Conservation (phyloP, 23 red algal species). For the Cyanidiococcus yangmingshanensis region DNA sequence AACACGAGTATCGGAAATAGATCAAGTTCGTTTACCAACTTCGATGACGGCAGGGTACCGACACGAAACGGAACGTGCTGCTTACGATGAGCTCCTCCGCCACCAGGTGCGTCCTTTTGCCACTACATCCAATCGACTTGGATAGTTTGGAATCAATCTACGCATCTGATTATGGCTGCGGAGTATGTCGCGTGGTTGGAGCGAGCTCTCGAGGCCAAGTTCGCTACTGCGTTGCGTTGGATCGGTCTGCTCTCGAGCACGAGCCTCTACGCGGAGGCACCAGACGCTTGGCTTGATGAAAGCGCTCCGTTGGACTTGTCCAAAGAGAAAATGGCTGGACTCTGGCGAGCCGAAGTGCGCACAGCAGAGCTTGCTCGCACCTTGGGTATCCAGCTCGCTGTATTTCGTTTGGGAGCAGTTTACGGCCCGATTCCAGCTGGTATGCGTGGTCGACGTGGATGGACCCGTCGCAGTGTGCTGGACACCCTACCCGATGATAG, state of each 20-base stretch:
- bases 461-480: slow-evolving; percentile 16
- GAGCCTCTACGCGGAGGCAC: background rate
- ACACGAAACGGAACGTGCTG: too few relatives aligned
- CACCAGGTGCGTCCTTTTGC: too few relatives aligned
- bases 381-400: background rate
- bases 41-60: background rate
- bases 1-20: background rate
- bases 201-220: background rate
- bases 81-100: too few relatives aligned
- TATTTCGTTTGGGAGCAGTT: background rate
- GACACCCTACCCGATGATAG: background rate
- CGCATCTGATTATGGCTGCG: background rate
- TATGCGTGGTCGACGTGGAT: background rate
- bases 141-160: background rate
- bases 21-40: background rate
- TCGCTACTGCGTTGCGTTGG: background rate
- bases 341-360: background rate
- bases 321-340: background rate
- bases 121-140: background rate
- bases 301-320: background rate
- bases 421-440: background rate
- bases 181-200: background rate
- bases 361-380: background rate
- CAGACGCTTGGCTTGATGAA: background rate
- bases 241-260: background rate